These are phyloP conservation scores for Blastobotrys apis DNA, from an alignment of 1,139 yeast species.

Conservation along the genomic window DNA sequence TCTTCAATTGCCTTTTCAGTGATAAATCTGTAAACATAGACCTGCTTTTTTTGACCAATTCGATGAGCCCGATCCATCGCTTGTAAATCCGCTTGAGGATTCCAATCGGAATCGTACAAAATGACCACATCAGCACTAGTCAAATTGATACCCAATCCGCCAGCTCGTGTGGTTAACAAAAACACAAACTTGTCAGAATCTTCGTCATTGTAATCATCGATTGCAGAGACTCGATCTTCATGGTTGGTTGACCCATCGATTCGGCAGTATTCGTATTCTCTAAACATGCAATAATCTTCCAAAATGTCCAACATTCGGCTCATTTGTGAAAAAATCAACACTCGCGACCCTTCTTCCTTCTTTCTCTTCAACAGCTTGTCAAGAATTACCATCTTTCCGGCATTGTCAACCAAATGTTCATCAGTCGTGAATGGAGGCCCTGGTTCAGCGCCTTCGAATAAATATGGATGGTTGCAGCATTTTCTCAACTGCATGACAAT, in stretches of 20 bases:
- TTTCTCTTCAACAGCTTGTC: slow-evolving; percentile 77
- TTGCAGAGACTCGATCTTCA: slow-evolving; percentile 87
- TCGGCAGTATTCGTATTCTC: slow-evolving; percentile 84
- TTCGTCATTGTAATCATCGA: slow-evolving; percentile 86
- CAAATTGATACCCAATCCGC: slow-evolving; percentile 93
- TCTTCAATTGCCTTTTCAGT: slow-evolving; percentile 97
- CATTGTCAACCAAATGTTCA: slow-evolving; percentile 82
- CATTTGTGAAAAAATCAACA: slow-evolving; percentile 93
- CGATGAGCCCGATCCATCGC: slow-evolving; percentile 99
- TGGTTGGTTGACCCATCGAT: slow-evolving; percentile 96
- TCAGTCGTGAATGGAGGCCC: slow-evolving; percentile 98
- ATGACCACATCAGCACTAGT: slow-evolving; percentile 91
- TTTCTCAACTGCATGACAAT: slow-evolving; percentile 96
- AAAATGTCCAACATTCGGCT: slow-evolving; percentile 83
- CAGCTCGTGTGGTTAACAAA: slow-evolving; percentile 90
- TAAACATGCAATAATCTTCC: slow-evolving; percentile 86
- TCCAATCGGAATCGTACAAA: slow-evolving; percentile 94
- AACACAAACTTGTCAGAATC: slow-evolving; percentile 81
- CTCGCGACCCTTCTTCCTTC: slow-evolving; percentile 78
- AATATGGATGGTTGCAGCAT: slow-evolving; percentile 95
- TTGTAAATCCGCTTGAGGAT: slow-evolving; percentile 97
- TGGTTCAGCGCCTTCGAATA: slow-evolving; percentile 98
- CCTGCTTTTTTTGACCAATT: slow-evolving; percentile 96
- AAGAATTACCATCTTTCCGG: slow-evolving; percentile 85
- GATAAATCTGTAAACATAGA: slow-evolving; percentile 83